A percentile compares a stretch with the other conserved stretches of the same genome.
Evolutionary conservation across 1,139 yeast genomes (phyloP).

Genomic region (Tardiomyces blankii): DNA sequence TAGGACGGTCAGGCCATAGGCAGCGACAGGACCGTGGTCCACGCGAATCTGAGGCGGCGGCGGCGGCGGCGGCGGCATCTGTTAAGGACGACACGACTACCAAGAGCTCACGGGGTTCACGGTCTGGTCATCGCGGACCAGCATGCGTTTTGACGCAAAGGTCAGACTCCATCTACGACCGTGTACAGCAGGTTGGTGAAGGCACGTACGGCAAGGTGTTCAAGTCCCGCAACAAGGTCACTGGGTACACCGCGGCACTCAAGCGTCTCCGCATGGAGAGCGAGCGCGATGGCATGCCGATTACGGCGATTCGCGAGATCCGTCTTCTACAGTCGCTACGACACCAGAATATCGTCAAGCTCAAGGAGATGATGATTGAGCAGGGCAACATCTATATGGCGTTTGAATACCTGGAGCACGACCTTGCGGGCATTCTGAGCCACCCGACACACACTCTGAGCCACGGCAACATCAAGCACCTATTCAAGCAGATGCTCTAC

Average conservation of each 20-base stretch:
- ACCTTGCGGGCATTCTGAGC: slow-evolving; percentile 74
- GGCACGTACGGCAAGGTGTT: slow-evolving; percentile 79
- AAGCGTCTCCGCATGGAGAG: slow-evolving; percentile 73
- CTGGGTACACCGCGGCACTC: slow-evolving; percentile 67
- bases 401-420: slow-evolving; percentile 84
- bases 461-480: slow-evolving; percentile 61
- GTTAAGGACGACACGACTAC: neutral
- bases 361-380: slow-evolving; percentile 87
- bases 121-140: neutral
- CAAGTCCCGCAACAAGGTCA: slow-evolving; percentile 60
- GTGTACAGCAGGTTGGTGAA: slow-evolving; percentile 56
- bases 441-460: slow-evolving; percentile 59
- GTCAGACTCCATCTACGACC: slow-evolving; percentile 26
- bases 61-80: neutral
- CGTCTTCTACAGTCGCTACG: slow-evolving; percentile 77
- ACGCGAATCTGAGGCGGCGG: neutral
- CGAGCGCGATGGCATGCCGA: slow-evolving; percentile 92
- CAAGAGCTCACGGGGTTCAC: neutral
- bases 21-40: neutral
- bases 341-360: slow-evolving; percentile 70
- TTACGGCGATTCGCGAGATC: slow-evolving; percentile 89
- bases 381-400: slow-evolving; percentile 72
- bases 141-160: slow-evolving; percentile 2
- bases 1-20: neutral
- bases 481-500: slow-evolving; percentile 65